A percentile compares a stretch with the other conserved stretches of the same genome.
These are phyloP conservation scores for Leccinellum luteum DNA, from an alignment of 768 basidiomycete genomes.

Conservation along the genomic window DNA sequence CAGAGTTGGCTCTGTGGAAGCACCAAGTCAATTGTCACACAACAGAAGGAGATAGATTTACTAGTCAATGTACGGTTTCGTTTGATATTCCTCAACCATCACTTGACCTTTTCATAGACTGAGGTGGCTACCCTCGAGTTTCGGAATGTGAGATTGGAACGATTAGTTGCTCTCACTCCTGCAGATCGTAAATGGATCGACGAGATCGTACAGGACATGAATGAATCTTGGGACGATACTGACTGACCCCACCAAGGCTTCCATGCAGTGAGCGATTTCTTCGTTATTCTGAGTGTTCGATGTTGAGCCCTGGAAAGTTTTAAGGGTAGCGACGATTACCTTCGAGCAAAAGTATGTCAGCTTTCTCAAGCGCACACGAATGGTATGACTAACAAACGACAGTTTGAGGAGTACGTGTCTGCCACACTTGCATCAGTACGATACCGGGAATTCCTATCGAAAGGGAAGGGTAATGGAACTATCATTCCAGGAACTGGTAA, in stretches of 20 bases:
- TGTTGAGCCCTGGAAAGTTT: slow-evolving; percentile 51
- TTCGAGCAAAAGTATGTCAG: slow-evolving; percentile 70
- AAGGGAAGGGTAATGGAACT: slow-evolving; percentile 59
- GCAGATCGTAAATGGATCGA: slow-evolving; percentile 99
- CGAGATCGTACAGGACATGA: slow-evolving; percentile 84
- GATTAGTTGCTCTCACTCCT: slow-evolving; percentile 75
- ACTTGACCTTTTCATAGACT: slow-evolving; percentile 47
- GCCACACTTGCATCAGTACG: slow-evolving; percentile 86
- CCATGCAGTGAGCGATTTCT: slow-evolving; percentile 58
- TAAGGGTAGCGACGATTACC: slow-evolving; percentile 94
- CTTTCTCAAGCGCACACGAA: background rate
- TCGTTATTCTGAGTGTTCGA: background rate
- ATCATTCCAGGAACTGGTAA: slow-evolving; percentile 63
- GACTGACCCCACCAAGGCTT: slow-evolving; percentile 55
- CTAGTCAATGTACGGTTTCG: slow-evolving; percentile 67
- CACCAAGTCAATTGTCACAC: slow-evolving; percentile 93
- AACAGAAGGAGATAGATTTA: slow-evolving; percentile 88
- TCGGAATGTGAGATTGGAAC: slow-evolving; percentile 76
- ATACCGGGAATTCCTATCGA: slow-evolving; percentile 81
- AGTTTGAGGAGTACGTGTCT: slow-evolving; percentile 93
- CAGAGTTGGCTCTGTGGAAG: slow-evolving; percentile 90
- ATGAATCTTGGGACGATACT: slow-evolving; percentile 69
- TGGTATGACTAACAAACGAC: background rate
- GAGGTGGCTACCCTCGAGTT: slow-evolving; percentile 88
- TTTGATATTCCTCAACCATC: background rate